Base-by-base conservation (phyloP, 177 flowering plant genomes). In the Vitis hybrid region DNA sequence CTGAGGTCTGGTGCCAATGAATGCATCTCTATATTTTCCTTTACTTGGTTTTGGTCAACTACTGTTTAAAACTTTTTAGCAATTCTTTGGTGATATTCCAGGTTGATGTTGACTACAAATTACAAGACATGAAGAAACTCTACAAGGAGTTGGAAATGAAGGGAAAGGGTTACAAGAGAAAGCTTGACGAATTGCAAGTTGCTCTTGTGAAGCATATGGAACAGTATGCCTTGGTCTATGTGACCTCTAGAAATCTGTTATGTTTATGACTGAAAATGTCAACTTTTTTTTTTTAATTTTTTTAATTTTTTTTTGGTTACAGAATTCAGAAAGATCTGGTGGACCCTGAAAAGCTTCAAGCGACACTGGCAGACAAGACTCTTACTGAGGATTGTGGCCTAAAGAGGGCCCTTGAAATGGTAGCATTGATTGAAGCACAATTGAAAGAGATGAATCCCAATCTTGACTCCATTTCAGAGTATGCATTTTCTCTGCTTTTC, bases 51-150 rank as follows among this genome's bases (percentile, higher is more conserved):
- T 12, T 8, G 9, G 68, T n/a, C 16, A 10, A 4, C n/a, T 66
- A 16, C 15, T 11, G 18, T 56, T 22, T 5, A 55, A 2, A 31
- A 31, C 33, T 29, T 8, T 50, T 6, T 39, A 39, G 22, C 48
- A 33, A 56, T 64, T 9, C 45, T 21, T 50, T 62, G 22, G 29
- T 71, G 13, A 26, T 75, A 14, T 22, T 21, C 51, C 84, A 96
- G 99, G 98, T 96, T 53, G 99, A 96, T 83, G 83, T 82, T 56
- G 97, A 94, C 57, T 92, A 67, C 73, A 94, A 89, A 84, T 77
- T 94, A 56, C 89, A 92, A 83, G 99, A 92, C 69, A 75, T 82
- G 88, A 92, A 85, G 83, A 96, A 91, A 79, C 72, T 71, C 31
- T 82, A 63, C 60, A 94, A 84, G 68, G 99, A 94, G 69, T 74